Base-by-base conservation (phyloP, 2,329 filamentous ascomycete species). In the Cytospora paraplurivora region DNA sequence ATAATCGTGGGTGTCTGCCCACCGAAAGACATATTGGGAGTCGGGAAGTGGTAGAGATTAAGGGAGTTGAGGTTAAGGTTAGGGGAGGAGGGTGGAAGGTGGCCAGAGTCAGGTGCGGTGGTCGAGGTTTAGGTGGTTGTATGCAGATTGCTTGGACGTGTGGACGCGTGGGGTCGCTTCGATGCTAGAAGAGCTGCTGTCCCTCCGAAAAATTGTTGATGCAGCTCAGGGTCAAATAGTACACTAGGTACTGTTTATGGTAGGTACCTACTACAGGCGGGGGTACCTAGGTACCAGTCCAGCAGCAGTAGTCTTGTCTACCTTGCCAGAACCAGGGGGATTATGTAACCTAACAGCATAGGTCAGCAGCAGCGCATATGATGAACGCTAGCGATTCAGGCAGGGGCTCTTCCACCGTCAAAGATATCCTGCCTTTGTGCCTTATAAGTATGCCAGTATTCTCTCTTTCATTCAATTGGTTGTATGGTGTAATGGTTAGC, bases 1-100 rank as follows among this genome's bases (percentile, higher is more conserved):
- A 98, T 92, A 77, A 97, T 97, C 72, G 94, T 97, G 77, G 94
- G 94, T 76, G 94, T 95, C 81, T 97, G 94, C 76, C 93, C 93
- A 81, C 92, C 92, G 82, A 97, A 97, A 77, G 93, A 96, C 93
- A 97, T 97, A 71, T 73, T 83, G 75, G 68, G 65, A 56, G 61
- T 59, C 19, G 21, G 19, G 50, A 17, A 38, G 51, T 44, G 53
- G 56, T 47, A 32, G 21, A 27, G 2, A 33, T 21, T 47, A 21
- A 27, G 4, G 27, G 27, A 27, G 27, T 27, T 27, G 27, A 27
- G 27, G 27, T 27, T 27, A 27, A 27, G 27, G 27, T 27, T 27
- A 27, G 27, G 27, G 17, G 19, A 52, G 21, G 32, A 27, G 53
- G 56, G 37, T 51, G 34, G 51, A 44, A 50, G 57, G 37, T 41